Percentiles rank a stretch among this genome's conserved stretches.
phyloP scores from a whole-genome alignment of 2,329 filamentous ascomycete species.

The Colletotrichum simmondsii region DNA sequence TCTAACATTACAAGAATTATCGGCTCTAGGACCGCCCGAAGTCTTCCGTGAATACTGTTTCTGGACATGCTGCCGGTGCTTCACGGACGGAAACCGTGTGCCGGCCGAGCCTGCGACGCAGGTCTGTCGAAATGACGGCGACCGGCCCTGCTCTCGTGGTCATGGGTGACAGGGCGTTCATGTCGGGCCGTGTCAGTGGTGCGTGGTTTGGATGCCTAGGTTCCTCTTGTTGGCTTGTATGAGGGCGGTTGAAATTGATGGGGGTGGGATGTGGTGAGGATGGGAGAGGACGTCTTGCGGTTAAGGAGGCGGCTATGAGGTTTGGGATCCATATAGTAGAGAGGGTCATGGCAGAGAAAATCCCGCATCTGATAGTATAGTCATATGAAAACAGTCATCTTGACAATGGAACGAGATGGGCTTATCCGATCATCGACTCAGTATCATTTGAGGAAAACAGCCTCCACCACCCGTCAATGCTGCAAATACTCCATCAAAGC shows the following conservation, averaged over 20 bases:
- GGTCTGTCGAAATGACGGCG: neutral
- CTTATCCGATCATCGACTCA: too few relatives aligned
- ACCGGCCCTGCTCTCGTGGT: neutral
- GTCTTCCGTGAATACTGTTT: neutral
- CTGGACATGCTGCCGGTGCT: neutral
- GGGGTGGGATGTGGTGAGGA: too few relatives aligned
- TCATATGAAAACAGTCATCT: neutral
- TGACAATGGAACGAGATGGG: neutral
- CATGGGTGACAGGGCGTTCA: neutral
- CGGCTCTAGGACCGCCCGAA: neutral
- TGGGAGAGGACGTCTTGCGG: too few relatives aligned
- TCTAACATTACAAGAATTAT: neutral
- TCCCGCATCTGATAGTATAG: neutral
- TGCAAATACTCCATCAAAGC: too few relatives aligned
- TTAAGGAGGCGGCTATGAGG: too few relatives aligned
- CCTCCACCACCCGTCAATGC: fast-evolving
- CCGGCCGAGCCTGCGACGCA: neutral
- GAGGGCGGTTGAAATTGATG: neutral
- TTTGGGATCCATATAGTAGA: neutral
- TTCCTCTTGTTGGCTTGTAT: neutral
- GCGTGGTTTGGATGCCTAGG: neutral
- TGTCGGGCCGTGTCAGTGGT: neutral
- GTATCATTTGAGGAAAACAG: too few relatives aligned
- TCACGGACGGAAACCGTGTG: neutral
- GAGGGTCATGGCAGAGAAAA: neutral